Evolutionary conservation across 2,329 filamentous ascomycete genomes (phyloP).

Genomic region (Arthrobotrys sinensis): DNA sequence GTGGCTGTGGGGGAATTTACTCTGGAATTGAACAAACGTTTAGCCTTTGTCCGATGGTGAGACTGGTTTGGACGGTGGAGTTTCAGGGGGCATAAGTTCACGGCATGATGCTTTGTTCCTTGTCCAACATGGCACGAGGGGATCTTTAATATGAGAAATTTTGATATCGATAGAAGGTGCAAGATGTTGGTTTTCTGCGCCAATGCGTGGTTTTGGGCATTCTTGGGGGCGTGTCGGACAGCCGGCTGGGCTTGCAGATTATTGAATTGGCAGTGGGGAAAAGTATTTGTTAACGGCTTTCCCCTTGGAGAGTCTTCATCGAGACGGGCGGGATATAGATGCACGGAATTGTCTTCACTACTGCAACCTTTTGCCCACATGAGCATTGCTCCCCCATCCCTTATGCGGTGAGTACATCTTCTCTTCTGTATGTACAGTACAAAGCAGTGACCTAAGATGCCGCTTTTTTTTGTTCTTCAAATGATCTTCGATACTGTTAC

Average conservation of each 20-base stretch:
- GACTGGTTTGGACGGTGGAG: slow-evolving; percentile 13
- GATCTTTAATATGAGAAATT: background rate
- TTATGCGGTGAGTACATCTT: too few relatives aligned
- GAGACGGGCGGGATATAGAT: background rate
- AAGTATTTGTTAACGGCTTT: background rate
- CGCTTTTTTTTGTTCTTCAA: background rate
- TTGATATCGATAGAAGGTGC: background rate
- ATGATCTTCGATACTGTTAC: slow-evolving; percentile 40
- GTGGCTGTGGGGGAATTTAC: slow-evolving; percentile 32
- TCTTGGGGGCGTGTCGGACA: background rate
- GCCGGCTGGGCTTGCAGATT: background rate
- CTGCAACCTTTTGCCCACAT: background rate
- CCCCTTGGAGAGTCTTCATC: background rate
- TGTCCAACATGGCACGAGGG: slow-evolving; percentile 14
- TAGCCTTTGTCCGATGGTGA: slow-evolving; percentile 55
- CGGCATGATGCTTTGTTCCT: slow-evolving; percentile 16
- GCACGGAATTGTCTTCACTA: background rate
- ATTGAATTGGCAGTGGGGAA: background rate
- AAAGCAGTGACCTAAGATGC: too few relatives aligned
- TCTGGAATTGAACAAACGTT: slow-evolving; percentile 19
- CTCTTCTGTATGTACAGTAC: too few relatives aligned
- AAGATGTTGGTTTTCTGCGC: background rate
- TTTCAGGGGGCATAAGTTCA: background rate
- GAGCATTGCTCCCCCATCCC: background rate
- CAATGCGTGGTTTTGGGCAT: slow-evolving; percentile 5